Evolutionary conservation across 2,329 filamentous ascomycete species (phyloP), one percentile per base, ranked within the genome.

Genomic region (Calonectria naviculata): DNA sequence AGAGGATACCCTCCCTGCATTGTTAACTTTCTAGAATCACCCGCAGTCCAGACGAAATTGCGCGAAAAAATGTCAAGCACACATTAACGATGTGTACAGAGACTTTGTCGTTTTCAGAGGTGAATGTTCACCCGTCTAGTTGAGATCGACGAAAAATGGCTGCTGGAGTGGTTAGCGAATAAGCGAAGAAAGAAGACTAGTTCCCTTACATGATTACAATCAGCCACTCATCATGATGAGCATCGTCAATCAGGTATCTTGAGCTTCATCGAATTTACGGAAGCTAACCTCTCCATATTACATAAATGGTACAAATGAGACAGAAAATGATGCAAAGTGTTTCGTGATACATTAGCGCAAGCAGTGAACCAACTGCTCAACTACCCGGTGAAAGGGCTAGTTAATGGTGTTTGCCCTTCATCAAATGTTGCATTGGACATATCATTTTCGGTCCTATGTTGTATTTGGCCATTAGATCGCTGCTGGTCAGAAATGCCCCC

Each of bases 401-500:
- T 19, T n/a, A 64, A 47, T 3, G 49, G 38, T 1, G 67, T 68
- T 12, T 28, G 34, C 6, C 38, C 29, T 19, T 78, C 73, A 0
- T 70, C 72, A 52, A 74, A 52, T 4, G 54, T 36, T 10, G 19
- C 46, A 9, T 76, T 71, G 41, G 73, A 65, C 17, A 67, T 52
- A 24, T 71, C 67, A 31, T 65, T 44, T 31, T 77, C 77, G 58
- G 75, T 76, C 65, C 79, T 78, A 38, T 76, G 70, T 36, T 76
- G 66, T 56, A 75, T 75, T 66, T 80, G 78, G 41, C 75, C 71
- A 36, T 76, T 65, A 34, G 75, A 72, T n/a, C 73, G 70, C 46
- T 79, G 75, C 47, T 82, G 78, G 56, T 78, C 76, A 19, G 67
- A 74, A 26, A 78, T 69, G 15, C 78, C 77, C 49, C 81, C 80